Conservation (phyloP, 768 basidiomycete species). For the Gyrodon lividus region DNA sequence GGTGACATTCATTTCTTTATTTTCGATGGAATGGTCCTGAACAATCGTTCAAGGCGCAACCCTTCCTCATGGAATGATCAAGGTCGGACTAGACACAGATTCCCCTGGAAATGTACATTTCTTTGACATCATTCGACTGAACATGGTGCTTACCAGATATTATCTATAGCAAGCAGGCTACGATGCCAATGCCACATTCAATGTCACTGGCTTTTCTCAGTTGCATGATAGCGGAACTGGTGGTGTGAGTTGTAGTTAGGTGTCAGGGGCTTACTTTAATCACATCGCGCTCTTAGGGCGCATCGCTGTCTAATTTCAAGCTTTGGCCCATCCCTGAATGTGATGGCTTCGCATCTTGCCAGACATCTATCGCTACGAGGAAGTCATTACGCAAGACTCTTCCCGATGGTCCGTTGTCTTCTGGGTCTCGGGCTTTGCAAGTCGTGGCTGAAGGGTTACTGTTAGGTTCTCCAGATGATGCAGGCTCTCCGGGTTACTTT, state of each 20-base stretch:
- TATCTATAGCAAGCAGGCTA: slow-evolving; percentile 40
- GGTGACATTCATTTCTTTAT: slow-evolving; percentile 34
- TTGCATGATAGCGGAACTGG: slow-evolving; percentile 56
- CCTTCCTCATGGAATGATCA: slow-evolving; percentile 68
- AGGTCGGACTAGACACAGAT: slow-evolving; percentile 66
- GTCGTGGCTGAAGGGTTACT: not conserved
- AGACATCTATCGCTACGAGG: slow-evolving; percentile 44
- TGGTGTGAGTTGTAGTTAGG: slow-evolving; percentile 39
- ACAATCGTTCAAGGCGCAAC: slow-evolving; percentile 47
- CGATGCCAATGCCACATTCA: slow-evolving; percentile 33
- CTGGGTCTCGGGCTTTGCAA: not conserved
- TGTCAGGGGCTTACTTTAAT: not conserved
- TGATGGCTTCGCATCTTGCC: slow-evolving; percentile 51
- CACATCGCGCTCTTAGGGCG: slow-evolving; percentile 9
- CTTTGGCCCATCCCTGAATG: slow-evolving; percentile 54
- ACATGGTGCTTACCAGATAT: not conserved
- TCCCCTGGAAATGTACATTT: slow-evolving; percentile 54
- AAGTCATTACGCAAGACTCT: slow-evolving; percentile 50
- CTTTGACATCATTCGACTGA: not conserved
- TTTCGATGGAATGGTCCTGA: not conserved
- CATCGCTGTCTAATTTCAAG: slow-evolving; percentile 63
- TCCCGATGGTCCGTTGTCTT: slow-evolving; percentile 40
- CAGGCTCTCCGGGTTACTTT: slow-evolving; percentile 66
- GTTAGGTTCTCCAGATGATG: slow-evolving; percentile 60
- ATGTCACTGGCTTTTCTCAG: slow-evolving; percentile 59